Base-by-base conservation (phyloP, 352 stramenopile species). In the Globisporangium perplexum region DNA sequence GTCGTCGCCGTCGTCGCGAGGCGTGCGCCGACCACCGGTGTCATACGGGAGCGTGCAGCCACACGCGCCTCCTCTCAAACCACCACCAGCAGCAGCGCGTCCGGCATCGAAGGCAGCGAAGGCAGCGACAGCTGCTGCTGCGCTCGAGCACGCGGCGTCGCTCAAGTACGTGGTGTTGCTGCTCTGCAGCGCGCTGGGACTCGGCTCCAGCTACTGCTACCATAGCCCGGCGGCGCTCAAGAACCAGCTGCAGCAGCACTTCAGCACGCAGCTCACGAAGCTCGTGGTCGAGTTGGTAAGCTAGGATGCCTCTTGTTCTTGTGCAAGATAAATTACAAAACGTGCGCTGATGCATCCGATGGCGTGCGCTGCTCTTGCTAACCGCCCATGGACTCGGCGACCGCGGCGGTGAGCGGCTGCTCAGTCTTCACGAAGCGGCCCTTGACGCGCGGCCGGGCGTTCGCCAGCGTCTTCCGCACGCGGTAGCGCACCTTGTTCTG, bases 381-480 rank as follows among this genome's bases (percentile, higher is more conserved):
- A 18, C 47, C 33, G 18, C 24, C 41, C 55, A 72, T 66, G 12
- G 73, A 63, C 50, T 85, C 64, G 18, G 77, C 74, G 24, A 71
- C 58, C 23, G 77, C 79, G 23, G 78, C 82, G 7, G 78, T 92
- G 50, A 92, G 74, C 41, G 82, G 77, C 59, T 81, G 71, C 70
- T 83, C 74, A 5, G 82, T 92, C 74, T 92, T 92, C 55, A 90
- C 78, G 62, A 92, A 92, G 22, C 82, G 78, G 41, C 82, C 82
- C 63, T 89, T 92, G 39, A 90, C 78, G 11, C 82, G 74, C 26
- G 82, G 78, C 4, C 81, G 78, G 17, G 81, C 81, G 39, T 90
- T 90, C 46, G 82, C 82, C 38, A 90, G 71, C 47, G 82, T 88
- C 51, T 92, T 92, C 47, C 78, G 78, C 55, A 92, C 82, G 53